Base-by-base conservation (phyloP, 2,329 filamentous ascomycete species). In the Stagonosporopsis vannaccii region DNA sequence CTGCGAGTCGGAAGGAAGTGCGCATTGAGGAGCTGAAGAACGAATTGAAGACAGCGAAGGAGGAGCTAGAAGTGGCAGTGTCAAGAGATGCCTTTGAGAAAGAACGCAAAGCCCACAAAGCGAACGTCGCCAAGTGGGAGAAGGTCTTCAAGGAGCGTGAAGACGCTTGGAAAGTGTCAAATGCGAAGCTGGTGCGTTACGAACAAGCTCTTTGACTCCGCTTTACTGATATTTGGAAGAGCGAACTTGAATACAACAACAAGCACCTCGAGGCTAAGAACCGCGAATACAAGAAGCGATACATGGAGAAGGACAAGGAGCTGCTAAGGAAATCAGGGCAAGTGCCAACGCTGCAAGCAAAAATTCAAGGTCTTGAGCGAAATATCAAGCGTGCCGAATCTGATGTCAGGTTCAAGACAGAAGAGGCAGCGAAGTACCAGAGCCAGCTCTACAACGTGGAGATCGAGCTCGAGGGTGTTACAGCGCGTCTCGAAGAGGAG, bases 401-500 rank as follows among this genome's bases (percentile, higher is more conserved):
- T 6, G 72, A 75, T 44, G 56, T 71, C 19, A 71, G 66, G 30
- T 68, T 67, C 56, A 71, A 75, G 55, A 68, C 60, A 6, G 68
- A 60, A 22, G 71, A 76, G 58, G 70, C 74, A 11, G 62, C 69
- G 15, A 60, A 73, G 69, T 58, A 77, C 70, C 66, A 78, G 70
- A 59, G 76, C 74, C 61, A 81, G 72, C 56, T 81, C 74, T 61
- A 74, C 78, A 78, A 79, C 58, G 44, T 75, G 20, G 67, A 75
- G 45, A 59, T 74, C 60, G 84, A 47, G 53, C 77, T 91, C 12
- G 84, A 87, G 56, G 80, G 83, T 39, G 87, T 91, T 70, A 88
- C 51, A 85, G 87, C 49, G 82, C 84, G 36, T 74, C 87, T 46
- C 84, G 90, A 55, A 61, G 87, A 91, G 68, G 86, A 91, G 71